These are phyloP conservation scores for Arctostaphylos glauca DNA, from an alignment of 148 eudicot genomes.

Conservation along the genomic window DNA sequence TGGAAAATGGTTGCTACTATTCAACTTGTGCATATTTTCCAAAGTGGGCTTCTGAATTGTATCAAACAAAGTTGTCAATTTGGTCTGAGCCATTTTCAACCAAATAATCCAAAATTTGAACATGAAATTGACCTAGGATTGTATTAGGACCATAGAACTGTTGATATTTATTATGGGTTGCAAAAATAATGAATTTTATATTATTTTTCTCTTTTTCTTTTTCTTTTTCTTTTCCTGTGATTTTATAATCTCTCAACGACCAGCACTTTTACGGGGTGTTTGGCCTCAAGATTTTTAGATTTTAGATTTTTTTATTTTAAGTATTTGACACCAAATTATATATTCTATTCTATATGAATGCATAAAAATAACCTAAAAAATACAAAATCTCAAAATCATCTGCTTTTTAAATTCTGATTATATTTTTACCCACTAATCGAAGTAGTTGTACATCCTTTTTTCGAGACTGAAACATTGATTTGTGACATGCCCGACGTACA, in stretches of 20 bases:
- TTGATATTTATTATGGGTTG: background rate
- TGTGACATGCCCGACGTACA: no score
- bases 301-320: no score
- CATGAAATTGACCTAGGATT: background rate
- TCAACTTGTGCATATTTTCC: background rate
- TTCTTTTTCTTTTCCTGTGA: background rate
- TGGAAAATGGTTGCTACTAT: background rate
- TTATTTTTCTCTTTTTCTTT: background rate
- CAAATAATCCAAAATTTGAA: background rate
- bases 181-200: background rate
- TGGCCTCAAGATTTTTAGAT: no score
- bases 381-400: no score
- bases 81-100: background rate
- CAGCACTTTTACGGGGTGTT: no score
- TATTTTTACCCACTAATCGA: no score
- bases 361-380: no score
- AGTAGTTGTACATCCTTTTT: no score
- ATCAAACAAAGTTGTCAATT: background rate
- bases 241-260: background rate
- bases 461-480: no score
- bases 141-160: background rate
- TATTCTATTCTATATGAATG: no score
- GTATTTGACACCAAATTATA: no score
- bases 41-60: background rate
- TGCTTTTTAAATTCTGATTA: no score